Evolutionary conservation across 495 filamentous ascomycete genomes (phyloP).

Genomic region (Neurospora discreta): DNA sequence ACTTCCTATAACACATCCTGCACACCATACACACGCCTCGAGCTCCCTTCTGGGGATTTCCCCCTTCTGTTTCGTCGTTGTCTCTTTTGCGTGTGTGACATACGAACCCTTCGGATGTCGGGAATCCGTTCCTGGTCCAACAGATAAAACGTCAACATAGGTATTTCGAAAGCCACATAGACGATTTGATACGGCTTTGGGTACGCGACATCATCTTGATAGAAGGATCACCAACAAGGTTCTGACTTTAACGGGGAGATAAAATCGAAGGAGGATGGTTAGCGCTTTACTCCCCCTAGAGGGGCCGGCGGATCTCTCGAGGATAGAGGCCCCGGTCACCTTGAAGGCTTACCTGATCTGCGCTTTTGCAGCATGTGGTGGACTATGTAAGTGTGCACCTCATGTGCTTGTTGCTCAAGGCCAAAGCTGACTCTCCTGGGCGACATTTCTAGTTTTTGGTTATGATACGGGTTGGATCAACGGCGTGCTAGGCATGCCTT

Average conservation of each 20-base stretch:
- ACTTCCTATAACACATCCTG: neutral
- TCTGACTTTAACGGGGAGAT: neutral
- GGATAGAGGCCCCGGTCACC: conserved; percentile 55
- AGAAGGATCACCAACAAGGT: neutral
- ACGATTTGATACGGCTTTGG: neutral
- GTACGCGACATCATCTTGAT: neutral
- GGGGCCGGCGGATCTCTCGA: conserved; percentile 33
- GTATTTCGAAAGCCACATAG: neutral
- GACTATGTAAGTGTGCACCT: conserved; percentile 32
- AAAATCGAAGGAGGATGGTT: neutral
- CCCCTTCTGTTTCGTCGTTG: neutral
- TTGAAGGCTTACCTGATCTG: conserved; percentile 55
- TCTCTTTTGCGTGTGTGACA: neutral
- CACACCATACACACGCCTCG: neutral
- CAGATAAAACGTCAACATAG: neutral
- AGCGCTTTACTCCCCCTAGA: conserved; percentile 12
- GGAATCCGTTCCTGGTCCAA: neutral
- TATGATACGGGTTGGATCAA: conserved; percentile 58
- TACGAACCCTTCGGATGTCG: neutral
- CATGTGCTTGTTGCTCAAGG: neutral
- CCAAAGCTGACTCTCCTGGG: neutral
- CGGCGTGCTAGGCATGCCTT: conserved; percentile 44
- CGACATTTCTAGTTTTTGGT: conserved; percentile 37
- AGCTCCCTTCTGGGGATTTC: neutral
- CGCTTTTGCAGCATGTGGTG: conserved; percentile 55